phyloP scores from a whole-genome alignment of 139 green algal genomes.

The Bryopsis sp. region DNA sequence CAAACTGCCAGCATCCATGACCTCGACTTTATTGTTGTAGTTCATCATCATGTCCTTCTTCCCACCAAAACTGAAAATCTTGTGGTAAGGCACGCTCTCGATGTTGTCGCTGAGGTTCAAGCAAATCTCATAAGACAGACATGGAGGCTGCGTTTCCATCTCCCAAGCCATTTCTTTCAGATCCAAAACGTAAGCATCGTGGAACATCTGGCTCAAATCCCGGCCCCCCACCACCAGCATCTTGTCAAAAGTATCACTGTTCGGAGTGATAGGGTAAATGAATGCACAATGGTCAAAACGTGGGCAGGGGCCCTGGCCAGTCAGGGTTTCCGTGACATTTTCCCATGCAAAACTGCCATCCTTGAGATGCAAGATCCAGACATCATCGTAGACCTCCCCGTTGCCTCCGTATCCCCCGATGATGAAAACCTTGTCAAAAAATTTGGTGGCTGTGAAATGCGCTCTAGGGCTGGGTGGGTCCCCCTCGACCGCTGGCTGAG shows the following conservation, averaged over 20 bases:
- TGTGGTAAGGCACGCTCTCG: conserved; percentile 78
- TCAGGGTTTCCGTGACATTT: conserved; percentile 32
- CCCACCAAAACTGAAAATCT: conserved; percentile 75
- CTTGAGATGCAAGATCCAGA: conserved; percentile 55
- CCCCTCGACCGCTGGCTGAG: conserved; percentile 30
- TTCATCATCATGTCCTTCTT: conserved; percentile 71
- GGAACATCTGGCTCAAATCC: conserved; percentile 59
- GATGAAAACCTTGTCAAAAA: conserved; percentile 52
- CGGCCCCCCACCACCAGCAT: conserved; percentile 71
- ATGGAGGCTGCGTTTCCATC: conserved; percentile 30
- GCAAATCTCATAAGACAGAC: conserved; percentile 50
- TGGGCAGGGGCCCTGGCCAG: conserved; percentile 33
- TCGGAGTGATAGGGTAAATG: conserved; percentile 46
- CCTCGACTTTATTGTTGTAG: conserved; percentile 55
- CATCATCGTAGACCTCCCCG: conserved; percentile 60
- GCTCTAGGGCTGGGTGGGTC: conserved; percentile 44
- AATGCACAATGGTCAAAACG: conserved; percentile 67
- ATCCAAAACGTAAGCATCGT: conserved; percentile 67
- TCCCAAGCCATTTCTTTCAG: conserved; percentile 59
- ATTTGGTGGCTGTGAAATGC: conserved; percentile 64
- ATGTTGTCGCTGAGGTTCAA: conserved; percentile 64
- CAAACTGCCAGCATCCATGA: conserved; percentile 67
- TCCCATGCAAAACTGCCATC: conserved; percentile 40
- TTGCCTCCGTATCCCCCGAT: conserved; percentile 73
- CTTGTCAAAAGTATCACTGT: conserved; percentile 58